These are phyloP conservation scores for Colletotrichum filicis DNA, from an alignment of 2,329 filamentous ascomycete species.

Conservation along the genomic window DNA sequence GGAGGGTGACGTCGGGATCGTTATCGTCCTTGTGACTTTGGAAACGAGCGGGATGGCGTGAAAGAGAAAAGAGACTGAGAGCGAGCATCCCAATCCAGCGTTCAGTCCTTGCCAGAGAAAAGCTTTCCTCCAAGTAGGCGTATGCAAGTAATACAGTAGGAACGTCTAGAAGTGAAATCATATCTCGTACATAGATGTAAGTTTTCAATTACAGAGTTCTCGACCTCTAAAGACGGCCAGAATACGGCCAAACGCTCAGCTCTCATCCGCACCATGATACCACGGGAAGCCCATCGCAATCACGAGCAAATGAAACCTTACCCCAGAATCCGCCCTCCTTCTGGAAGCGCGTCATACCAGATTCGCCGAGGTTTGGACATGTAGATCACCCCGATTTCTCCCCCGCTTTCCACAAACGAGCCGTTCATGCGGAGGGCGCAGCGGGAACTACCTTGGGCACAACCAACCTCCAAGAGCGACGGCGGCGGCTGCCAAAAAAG, in stretches of 20 bases:
- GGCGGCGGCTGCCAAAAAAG: no score
- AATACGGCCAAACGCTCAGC: no score
- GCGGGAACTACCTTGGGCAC: background rate
- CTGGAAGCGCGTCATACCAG: background rate
- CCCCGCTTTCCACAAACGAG: background rate
- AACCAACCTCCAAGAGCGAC: background rate
- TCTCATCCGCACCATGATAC: no score
- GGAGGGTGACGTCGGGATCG: background rate
- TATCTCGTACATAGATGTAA: no score
- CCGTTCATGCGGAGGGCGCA: background rate
- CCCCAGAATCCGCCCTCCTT: background rate
- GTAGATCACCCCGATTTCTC: background rate
- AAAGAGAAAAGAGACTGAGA: background rate
- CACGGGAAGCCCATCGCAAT: background rate
- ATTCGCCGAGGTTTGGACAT: background rate
- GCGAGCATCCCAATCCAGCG: no score
- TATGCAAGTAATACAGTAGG: no score
- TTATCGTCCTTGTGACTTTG: background rate
- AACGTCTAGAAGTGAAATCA: no score
- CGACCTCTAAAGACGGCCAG: no score
- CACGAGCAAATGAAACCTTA: background rate
- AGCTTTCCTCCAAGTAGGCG: no score
- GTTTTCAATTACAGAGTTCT: no score
- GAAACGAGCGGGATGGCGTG: background rate
- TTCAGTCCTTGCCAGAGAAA: background rate